Evolutionary conservation across 352 stramenopile species (phyloP).

Genomic region (Hyaloperonospora brassicae): DNA sequence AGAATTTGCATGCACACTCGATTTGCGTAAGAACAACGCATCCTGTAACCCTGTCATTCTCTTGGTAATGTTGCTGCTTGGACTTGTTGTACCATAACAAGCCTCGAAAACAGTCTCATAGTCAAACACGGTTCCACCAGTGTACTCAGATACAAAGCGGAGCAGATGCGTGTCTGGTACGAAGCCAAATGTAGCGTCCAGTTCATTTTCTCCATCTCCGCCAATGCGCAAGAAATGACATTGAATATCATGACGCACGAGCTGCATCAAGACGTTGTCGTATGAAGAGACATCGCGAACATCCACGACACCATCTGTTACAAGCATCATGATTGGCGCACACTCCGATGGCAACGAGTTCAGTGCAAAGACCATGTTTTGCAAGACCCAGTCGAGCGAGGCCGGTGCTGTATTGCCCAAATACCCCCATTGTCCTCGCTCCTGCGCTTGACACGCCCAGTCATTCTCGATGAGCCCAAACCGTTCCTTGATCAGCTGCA

Average conservation of each 20-base stretch:
- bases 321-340: slow-evolving; percentile 71
- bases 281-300: slow-evolving; percentile 69
- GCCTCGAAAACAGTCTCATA: slow-evolving; percentile 49
- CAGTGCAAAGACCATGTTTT: slow-evolving; percentile 81
- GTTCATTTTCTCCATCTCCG: slow-evolving; percentile 38
- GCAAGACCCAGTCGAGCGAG: slow-evolving; percentile 70
- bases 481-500: slow-evolving; percentile 64
- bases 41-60: slow-evolving; percentile 62
- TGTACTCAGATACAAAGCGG: slow-evolving; percentile 67
- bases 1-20: slow-evolving; percentile 60
- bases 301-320: slow-evolving; percentile 83
- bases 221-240: slow-evolving; percentile 78
- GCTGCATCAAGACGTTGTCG: slow-evolving; percentile 82
- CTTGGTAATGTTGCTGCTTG: slow-evolving; percentile 25
- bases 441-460: slow-evolving; percentile 45
- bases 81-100: slow-evolving; percentile 32
- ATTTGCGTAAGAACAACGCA: slow-evolving; percentile 53
- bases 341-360: slow-evolving; percentile 75
- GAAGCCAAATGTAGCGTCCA: slow-evolving; percentile 73
- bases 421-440: slow-evolving; percentile 18
- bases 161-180: slow-evolving; percentile 77
- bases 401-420: slow-evolving; percentile 30
- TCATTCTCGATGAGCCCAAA: slow-evolving; percentile 79
- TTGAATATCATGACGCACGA: slow-evolving; percentile 82
- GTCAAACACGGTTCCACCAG: slow-evolving; percentile 57